Percentiles rank a stretch among this genome's conserved stretches.
These are phyloP conservation scores for Neofusicoccum ribis DNA, from an alignment of 2,329 filamentous ascomycete species.

Conservation along the genomic window DNA sequence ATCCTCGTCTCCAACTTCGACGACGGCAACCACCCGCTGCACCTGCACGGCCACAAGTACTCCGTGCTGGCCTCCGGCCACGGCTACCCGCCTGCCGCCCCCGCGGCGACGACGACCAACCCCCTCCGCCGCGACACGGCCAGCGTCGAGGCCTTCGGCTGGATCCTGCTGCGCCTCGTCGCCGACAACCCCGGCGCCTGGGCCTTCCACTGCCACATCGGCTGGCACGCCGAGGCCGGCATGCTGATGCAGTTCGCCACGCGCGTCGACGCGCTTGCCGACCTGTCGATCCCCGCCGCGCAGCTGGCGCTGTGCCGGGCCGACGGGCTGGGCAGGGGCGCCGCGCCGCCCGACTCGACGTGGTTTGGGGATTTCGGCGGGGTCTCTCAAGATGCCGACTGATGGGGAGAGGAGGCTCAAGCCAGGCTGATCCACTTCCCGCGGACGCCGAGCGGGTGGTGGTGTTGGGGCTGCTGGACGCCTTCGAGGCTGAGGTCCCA, in stretches of 20 bases:
- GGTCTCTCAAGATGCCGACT: not conserved
- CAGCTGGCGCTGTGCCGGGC: conserved; percentile 49
- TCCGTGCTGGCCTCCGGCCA: conserved; percentile 55
- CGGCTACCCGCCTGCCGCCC: conserved; percentile 28
- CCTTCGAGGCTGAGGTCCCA: not conserved
- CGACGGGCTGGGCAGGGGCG: conserved; percentile 51
- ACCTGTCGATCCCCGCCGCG: conserved; percentile 47
- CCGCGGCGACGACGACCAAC: conserved; percentile 24
- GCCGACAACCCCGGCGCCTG: conserved; percentile 65
- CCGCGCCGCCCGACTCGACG: conserved; percentile 51
- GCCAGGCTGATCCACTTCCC: conserved; percentile 16
- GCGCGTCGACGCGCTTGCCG: conserved; percentile 47
- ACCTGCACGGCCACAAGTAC: conserved; percentile 62
- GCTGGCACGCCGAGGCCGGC: conserved; percentile 51
- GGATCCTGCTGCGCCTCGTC: conserved; percentile 61
- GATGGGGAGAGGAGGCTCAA: not conserved
- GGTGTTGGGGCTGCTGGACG: not conserved
- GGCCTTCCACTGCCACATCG: conserved; percentile 75
- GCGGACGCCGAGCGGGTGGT: not conserved
- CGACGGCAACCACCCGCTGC: conserved; percentile 49
- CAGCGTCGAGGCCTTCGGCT: conserved; percentile 64
- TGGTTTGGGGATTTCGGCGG: conserved; percentile 40
- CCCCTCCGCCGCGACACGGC: conserved; percentile 68
- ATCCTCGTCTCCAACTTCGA: conserved; percentile 37
- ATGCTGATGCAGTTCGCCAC: conserved; percentile 59